Base-by-base conservation (phyloP, 805 yeast species). In the Pichia californica region DNA sequence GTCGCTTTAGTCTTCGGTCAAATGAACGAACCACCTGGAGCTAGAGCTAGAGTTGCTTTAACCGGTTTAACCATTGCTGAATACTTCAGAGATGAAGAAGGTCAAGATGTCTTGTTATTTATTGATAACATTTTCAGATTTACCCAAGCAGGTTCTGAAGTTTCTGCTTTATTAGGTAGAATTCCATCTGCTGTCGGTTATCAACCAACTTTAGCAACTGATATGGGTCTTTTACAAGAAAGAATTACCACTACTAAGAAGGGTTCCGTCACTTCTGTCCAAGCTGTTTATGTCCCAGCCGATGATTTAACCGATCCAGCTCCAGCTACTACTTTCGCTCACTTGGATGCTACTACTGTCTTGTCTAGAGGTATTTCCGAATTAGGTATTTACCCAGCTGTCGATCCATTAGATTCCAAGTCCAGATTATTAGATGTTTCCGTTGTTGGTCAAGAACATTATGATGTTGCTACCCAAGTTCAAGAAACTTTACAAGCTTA, bases 11-110 rank as follows among this genome's bases (percentile, higher is more conserved):
- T 91, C 53, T 91, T 91, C 80, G 99, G 99, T 73, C 99, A 93
- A 80, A 91, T 91, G 99, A 91, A 91, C 82, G 99, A 91, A 82
- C 99, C 99, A 67, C 99, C 99, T 61, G 99, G 99, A 77, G 99
- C 99, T 65, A 89, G 99, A 83, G 97, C 99, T 65, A 91, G 99
- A 52, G 98, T 93, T 70, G 99, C 99, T 63, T 79, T 91, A 71
- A 93, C 99, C 61, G 99, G 99, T 83, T 83, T 91, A 73, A 91
- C 99, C 74, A 88, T 91, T 71, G 99, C 99, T 64, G 99, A 91
- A 80, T 91, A 93, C 81, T 91, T 91, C 93, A 93, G 99, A 88
- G 99, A 91, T 74, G 98, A 87, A 76, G 99, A 91, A 79, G 99
- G 99, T 74, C 97, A 93, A 81, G 99, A 93, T 84, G 99, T 91